These are phyloP conservation scores for Hypoxylon sp. DNA, from an alignment of 2,329 filamentous ascomycete genomes.

Conservation along the genomic window DNA sequence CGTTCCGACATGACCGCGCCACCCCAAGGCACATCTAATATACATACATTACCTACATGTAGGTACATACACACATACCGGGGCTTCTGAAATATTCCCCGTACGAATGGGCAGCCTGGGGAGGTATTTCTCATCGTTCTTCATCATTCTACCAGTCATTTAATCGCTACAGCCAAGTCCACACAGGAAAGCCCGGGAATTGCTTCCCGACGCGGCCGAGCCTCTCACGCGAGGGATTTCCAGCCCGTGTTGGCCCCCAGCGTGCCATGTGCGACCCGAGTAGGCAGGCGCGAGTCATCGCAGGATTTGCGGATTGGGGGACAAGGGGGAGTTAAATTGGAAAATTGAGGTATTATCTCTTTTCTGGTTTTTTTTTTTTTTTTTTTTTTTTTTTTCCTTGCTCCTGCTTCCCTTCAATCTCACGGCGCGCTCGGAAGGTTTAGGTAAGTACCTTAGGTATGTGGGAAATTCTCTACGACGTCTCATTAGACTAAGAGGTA, in stretches of 20 bases:
- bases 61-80: too few relatives aligned
- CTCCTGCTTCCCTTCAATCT: background rate
- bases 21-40: slow-evolving; percentile 26
- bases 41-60: slow-evolving; percentile 15
- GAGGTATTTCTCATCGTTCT: slow-evolving; percentile 11
- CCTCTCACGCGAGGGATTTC: slow-evolving; percentile 28
- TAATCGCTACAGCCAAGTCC: slow-evolving; percentile 1
- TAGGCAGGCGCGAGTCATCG: slow-evolving; percentile 31
- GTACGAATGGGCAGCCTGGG: slow-evolving; percentile 24
- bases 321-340: slow-evolving; percentile 22
- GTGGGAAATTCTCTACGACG: slow-evolving; percentile 7
- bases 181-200: slow-evolving; percentile 7
- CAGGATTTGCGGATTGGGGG: slow-evolving; percentile 30
- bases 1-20: slow-evolving; percentile 37
- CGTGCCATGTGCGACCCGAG: slow-evolving; percentile 28
- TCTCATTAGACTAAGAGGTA: slow-evolving; percentile 4
- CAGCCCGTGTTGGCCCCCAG: slow-evolving; percentile 12
- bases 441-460: too few relatives aligned
- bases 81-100: slow-evolving; percentile 15
- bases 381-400: background rate
- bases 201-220: slow-evolving; percentile 15
- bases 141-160: slow-evolving; percentile 3
- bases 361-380: background rate
- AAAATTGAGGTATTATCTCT: slow-evolving; percentile 6
- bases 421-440: slow-evolving; percentile 2